A percentile compares a stretch with the other conserved stretches of the same genome.
Evolutionary conservation across 2,329 filamentous ascomycete species (phyloP).

Genomic region (Xylaria hypoxylon): DNA sequence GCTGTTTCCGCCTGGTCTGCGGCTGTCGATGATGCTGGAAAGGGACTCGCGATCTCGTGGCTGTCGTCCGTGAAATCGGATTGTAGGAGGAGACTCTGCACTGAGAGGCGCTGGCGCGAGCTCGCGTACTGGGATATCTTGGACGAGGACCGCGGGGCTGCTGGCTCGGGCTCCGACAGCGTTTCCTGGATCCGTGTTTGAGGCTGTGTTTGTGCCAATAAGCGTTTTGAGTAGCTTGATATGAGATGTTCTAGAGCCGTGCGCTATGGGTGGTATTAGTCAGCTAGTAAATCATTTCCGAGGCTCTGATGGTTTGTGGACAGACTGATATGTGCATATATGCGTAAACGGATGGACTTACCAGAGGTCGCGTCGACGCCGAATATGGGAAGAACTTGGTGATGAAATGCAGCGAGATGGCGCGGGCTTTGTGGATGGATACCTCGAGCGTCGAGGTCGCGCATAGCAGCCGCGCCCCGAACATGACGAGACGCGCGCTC

Average conservation of each 20-base stretch:
- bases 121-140: constrained; percentile 49
- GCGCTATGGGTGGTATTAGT: constrained; percentile 33
- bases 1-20: background rate
- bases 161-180: constrained; percentile 39
- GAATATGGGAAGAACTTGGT: constrained; percentile 47
- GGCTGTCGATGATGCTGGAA: background rate
- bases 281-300: background rate
- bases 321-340: background rate
- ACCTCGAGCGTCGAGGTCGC: constrained; percentile 42
- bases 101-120: constrained; percentile 53
- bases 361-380: constrained; percentile 47
- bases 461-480: constrained; percentile 43
- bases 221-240: constrained; percentile 46
- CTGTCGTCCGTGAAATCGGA: constrained; percentile 57
- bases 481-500: constrained; percentile 54
- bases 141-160: constrained; percentile 37
- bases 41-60: constrained; percentile 46
- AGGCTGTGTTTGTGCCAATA: constrained; percentile 37
- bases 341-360: constrained; percentile 28
- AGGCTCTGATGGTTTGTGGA: too few species aligned
- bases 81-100: constrained; percentile 56
- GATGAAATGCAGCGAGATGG: constrained; percentile 48
- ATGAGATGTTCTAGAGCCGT: constrained; percentile 48
- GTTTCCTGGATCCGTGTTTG: constrained; percentile 34
- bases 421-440: constrained; percentile 44